These are phyloP conservation scores for Mikania micrantha DNA, from an alignment of 129 eudicot species.

Conservation along the genomic window DNA sequence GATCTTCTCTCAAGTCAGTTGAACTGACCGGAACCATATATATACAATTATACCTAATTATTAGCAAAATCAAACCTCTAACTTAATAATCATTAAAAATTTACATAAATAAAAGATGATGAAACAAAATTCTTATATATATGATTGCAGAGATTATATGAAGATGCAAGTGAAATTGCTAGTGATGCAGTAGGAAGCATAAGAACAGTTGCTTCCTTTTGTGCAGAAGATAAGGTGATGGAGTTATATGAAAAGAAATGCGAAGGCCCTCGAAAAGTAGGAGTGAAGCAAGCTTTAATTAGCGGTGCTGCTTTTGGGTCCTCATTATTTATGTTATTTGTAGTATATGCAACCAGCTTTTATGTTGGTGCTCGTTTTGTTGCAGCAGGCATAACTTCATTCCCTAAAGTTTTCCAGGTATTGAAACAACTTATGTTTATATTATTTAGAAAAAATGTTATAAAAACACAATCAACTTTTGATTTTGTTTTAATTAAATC, in stretches of 20 bases:
- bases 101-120: neutral
- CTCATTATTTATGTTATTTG: slow-evolving; percentile 40
- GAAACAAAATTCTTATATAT: neutral
- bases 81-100: no score
- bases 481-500: no score
- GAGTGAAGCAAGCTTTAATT: slow-evolving; percentile 63
- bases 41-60: no score
- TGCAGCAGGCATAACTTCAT: slow-evolving; percentile 58
- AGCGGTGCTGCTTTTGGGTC: slow-evolving; percentile 68
- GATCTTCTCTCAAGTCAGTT: no score
- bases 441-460: no score
- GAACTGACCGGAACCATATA: no score
- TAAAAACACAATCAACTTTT: no score
- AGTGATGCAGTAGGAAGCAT: slow-evolving; percentile 82
- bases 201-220: slow-evolving; percentile 82
- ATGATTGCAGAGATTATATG: slow-evolving; percentile 48
- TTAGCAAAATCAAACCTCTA: no score
- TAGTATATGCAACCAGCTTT: slow-evolving; percentile 69
- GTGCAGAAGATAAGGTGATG: slow-evolving; percentile 77
- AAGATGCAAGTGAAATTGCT: slow-evolving; percentile 83
- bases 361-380: slow-evolving; percentile 76
- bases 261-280: slow-evolving; percentile 56
- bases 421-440: slow-evolving; percentile 10
- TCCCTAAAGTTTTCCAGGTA: slow-evolving; percentile 62
- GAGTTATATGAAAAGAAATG: slow-evolving; percentile 54